These are phyloP conservation scores for Yamagishiella unicocca DNA, from an alignment of 139 green algal species.

Conservation along the genomic window DNA sequence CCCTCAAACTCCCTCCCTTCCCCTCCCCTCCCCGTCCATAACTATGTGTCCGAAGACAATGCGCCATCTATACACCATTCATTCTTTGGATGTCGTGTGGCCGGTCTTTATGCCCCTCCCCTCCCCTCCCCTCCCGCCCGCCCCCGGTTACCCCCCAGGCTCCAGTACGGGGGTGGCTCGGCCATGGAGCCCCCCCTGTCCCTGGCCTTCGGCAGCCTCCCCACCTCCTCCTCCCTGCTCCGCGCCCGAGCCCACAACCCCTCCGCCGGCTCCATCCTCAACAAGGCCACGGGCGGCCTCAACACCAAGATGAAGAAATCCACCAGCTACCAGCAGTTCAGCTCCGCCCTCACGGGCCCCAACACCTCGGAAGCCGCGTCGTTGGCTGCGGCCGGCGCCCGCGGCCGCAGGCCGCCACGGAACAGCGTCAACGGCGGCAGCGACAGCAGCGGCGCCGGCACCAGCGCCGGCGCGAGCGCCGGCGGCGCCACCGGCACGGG, in stretches of 20 bases:
- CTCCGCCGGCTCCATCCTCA: conserved; percentile 29
- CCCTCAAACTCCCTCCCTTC: too few species aligned
- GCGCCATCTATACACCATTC: too few species aligned
- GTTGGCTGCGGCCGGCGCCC: not conserved
- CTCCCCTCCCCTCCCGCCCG: too few species aligned
- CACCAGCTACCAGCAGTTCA: conserved; percentile 2
- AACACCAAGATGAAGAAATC: conserved; percentile 18
- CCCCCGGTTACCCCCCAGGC: too few species aligned
- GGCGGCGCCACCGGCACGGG: not conserved
- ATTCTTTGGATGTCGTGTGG: too few species aligned
- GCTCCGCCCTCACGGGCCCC: not conserved
- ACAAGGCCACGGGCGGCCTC: conserved; percentile 29
- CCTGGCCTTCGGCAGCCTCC: conserved; percentile 36
- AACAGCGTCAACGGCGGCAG: conserved; percentile 11
- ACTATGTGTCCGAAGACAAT: too few species aligned
- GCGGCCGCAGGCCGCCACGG: not conserved
- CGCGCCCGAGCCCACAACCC: conserved; percentile 2
- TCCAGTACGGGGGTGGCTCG: too few species aligned
- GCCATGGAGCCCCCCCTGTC: too few species aligned
- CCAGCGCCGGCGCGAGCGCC: not conserved
- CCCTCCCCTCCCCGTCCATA: too few species aligned
- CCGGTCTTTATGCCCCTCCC: too few species aligned
- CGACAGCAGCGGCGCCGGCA: conserved; percentile 12
- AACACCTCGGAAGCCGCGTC: not conserved
- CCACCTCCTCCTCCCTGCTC: conserved; percentile 26